Base-by-base conservation (phyloP, 1,284 basidiomycete genomes). In the Cryptococcus sp. region DNA sequence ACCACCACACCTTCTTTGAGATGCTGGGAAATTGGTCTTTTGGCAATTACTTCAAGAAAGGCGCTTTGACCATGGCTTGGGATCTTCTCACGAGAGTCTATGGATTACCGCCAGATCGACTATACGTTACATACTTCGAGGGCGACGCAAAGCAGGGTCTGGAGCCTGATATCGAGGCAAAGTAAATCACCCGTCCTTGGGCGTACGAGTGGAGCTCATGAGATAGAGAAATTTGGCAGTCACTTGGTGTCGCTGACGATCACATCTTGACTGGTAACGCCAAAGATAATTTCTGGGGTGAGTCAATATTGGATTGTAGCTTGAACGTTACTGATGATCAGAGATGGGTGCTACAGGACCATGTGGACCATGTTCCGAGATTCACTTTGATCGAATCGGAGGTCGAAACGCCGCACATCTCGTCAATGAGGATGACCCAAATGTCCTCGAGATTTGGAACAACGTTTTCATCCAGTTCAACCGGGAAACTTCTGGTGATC, bases 21-120 rank as follows among this genome's bases (percentile, higher is more conserved):
- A 98, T 98, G 94, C 78, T 98, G 58, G 94, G 94, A 42, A 98
- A 98, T 76, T 98, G 94, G 94, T 97, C 92, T 10, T 98, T 98
- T 65, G 94, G 94, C 4, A 91, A 98, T 76, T 98, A 98, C 78
- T 98, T 98, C 83, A 98, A 98, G 91, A 85, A 87, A 82, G 94
- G 98, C 62, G 93, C 94, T 11, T 86, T 96, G 58, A 76, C 76
- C 37, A 92, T 88, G 77, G 93, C 94, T 4, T 98, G 93, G 93
- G 87, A 94, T 63, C 82, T 98, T 36, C 78, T 98, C 55, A 98
- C 93, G 7, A 59, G 74, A 49, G 75, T 98, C 14, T 98, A 90
- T 78, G 82, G 85, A 50, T 81, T 98, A 23, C 87, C 91, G 13
- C 84, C 85, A 62, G 93, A 98, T 68, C 84, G 91, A 45, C 82